Percentiles rank a stretch among this genome's conserved stretches.
phyloP scores from a whole-genome alignment of 2,329 filamentous ascomycete genomes.

The Sordariomycetes sp. region DNA sequence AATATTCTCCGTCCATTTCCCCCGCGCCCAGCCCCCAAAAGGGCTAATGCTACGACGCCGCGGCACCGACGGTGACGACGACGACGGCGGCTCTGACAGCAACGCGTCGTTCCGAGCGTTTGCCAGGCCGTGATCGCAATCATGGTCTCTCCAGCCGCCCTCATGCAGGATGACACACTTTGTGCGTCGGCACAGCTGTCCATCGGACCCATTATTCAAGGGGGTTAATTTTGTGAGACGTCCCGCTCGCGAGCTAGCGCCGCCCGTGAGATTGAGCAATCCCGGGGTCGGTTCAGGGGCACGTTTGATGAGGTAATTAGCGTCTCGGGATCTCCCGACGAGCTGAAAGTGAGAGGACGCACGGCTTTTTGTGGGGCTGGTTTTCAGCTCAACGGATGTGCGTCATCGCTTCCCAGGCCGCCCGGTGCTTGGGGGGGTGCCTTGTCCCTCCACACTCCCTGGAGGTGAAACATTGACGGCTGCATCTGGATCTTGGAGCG shows the following conservation, averaged over 20 bases:
- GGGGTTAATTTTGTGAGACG: too few relatives aligned
- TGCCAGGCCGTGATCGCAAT: neutral
- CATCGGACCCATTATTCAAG: too few relatives aligned
- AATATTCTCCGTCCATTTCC: too few relatives aligned
- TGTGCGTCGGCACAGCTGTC: too few relatives aligned
- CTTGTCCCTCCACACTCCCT: too few relatives aligned
- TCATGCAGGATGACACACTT: neutral
- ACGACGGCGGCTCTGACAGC: neutral
- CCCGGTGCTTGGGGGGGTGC: too few relatives aligned
- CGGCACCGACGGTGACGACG: neutral
- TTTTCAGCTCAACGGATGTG: too few relatives aligned
- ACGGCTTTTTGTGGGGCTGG: neutral
- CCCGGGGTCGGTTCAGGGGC: neutral
- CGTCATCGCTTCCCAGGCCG: too few relatives aligned
- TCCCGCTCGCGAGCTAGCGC: too few relatives aligned
- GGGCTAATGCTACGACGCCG: neutral
- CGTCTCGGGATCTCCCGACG: neutral
- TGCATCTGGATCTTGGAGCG: too few relatives aligned
- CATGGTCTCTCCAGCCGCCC: neutral
- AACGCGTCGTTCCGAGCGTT: neutral
- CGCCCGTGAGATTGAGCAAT: neutral
- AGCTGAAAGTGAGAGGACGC: neutral
- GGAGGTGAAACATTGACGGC: too few relatives aligned
- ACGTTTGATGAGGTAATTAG: neutral
- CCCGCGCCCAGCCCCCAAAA: too few relatives aligned